A percentile compares a stretch with the other conserved stretches of the same genome.
Evolutionary conservation across 2,329 filamentous ascomycete genomes (phyloP).

Genomic region (Trichoderma atroviride): DNA sequence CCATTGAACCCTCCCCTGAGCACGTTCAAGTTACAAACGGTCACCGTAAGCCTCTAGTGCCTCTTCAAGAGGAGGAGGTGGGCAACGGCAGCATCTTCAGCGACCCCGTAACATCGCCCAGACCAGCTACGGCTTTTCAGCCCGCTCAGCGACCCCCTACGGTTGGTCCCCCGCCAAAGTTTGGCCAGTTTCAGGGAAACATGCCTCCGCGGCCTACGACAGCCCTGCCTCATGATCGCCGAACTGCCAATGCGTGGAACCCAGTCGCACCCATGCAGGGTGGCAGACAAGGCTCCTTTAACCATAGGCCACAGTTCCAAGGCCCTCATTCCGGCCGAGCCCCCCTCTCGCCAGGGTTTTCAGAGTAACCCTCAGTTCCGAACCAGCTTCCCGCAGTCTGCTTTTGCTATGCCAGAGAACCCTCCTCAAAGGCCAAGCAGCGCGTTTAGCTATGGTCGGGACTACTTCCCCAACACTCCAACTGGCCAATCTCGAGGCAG

Average conservation of each 20-base stretch:
- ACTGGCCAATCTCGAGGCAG: constrained; percentile 35
- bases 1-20: constrained; percentile 39
- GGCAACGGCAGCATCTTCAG: constrained; percentile 1
- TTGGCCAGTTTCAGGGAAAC: constrained; percentile 37
- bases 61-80: constrained; percentile 11
- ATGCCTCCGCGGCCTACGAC: constrained; percentile 37
- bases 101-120: constrained; percentile 31
- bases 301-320: constrained; percentile 26
- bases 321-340: constrained; percentile 30
- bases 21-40: constrained; percentile 34
- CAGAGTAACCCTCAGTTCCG: constrained; percentile 35
- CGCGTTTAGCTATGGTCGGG: constrained; percentile 33
- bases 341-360: constrained; percentile 30
- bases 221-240: constrained; percentile 34
- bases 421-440: constrained; percentile 29
- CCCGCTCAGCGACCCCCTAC: constrained; percentile 28
- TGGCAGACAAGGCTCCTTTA: constrained; percentile 29
- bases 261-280: constrained; percentile 30
- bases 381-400: constrained; percentile 38
- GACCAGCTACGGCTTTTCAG: constrained; percentile 34
- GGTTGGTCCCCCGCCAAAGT: constrained; percentile 36
- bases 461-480: constrained; percentile 38
- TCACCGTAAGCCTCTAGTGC: constrained; percentile 35
- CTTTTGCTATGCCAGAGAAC: constrained; percentile 32
- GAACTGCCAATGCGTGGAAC: constrained; percentile 31